Conservation (phyloP, 2,329 filamentous ascomycete species). For the Corinectria fuckeliana region DNA sequence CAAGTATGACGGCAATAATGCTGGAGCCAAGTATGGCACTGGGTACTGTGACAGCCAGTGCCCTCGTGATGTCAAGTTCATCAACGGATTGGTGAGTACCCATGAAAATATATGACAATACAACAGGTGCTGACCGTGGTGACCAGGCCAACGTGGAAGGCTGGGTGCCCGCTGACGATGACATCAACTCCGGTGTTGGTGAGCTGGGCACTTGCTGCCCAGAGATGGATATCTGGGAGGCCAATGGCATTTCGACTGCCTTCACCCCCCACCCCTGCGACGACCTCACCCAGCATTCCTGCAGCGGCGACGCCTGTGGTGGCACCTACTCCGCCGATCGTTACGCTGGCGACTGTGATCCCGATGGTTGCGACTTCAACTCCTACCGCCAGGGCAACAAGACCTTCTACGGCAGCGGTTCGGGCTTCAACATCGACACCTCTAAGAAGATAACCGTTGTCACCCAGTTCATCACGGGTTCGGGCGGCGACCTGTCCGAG, state of each 20-base stretch:
- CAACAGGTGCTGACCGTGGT: neutral
- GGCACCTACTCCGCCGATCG: slow-evolving; percentile 60
- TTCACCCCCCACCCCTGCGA: slow-evolving; percentile 71
- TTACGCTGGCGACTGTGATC: slow-evolving; percentile 69
- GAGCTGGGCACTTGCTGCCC: slow-evolving; percentile 62
- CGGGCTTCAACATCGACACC: slow-evolving; percentile 64
- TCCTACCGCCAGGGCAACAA: slow-evolving; percentile 69
- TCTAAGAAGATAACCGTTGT: slow-evolving; percentile 67
- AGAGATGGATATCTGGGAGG: slow-evolving; percentile 71
- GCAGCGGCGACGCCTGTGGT: slow-evolving; percentile 58
- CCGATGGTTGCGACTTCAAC: slow-evolving; percentile 76
- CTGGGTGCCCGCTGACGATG: slow-evolving; percentile 58
- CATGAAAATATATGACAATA: slow-evolving; percentile 27
- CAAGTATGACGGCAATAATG: slow-evolving; percentile 58
- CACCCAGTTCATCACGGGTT: slow-evolving; percentile 64
- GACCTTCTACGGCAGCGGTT: slow-evolving; percentile 65
- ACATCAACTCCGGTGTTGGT: slow-evolving; percentile 62
- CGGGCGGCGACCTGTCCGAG: slow-evolving; percentile 61
- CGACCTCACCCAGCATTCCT: slow-evolving; percentile 55
- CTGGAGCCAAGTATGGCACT: slow-evolving; percentile 65
- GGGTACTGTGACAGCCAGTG: slow-evolving; percentile 61
- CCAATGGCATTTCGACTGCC: slow-evolving; percentile 69
- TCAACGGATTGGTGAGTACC: slow-evolving; percentile 54
- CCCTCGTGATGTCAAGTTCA: slow-evolving; percentile 63
- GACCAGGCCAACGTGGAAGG: slow-evolving; percentile 58